A percentile compares a stretch with the other conserved stretches of the same genome.
Conservation (phyloP, 345 rosid species). For the Mallotus nudiflorus region DNA sequence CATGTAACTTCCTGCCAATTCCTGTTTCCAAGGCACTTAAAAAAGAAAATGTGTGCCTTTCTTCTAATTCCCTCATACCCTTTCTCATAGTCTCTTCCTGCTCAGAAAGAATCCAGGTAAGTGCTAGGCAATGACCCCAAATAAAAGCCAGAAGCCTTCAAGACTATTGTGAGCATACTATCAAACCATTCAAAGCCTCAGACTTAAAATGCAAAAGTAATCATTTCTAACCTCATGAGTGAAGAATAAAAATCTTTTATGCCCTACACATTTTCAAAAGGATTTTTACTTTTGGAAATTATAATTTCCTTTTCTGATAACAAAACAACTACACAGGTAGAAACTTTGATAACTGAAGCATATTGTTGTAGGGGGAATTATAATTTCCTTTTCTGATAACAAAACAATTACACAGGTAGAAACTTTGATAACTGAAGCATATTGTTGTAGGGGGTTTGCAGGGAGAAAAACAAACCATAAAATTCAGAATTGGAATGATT, state of each 20-base stretch:
- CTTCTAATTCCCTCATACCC: conserved; percentile 54
- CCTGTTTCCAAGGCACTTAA: conserved; percentile 58
- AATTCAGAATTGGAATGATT: not conserved
- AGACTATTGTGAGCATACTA: too few relatives aligned
- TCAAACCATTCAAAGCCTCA: too few relatives aligned
- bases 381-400: too few relatives aligned
- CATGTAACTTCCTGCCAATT: conserved; percentile 52
- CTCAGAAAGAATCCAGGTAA: conserved; percentile 4
- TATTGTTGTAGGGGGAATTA: too few relatives aligned
- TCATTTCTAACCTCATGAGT: not conserved
- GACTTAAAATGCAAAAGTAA: not conserved
- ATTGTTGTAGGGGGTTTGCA: not conserved
- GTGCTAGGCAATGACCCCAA: not conserved
- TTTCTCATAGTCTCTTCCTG: conserved; percentile 65
- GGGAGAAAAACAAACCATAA: not conserved
- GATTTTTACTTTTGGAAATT: not conserved
- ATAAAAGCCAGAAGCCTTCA: not conserved
- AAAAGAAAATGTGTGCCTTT: conserved; percentile 53
- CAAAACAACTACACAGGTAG: too few relatives aligned
- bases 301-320: not conserved
- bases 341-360: not conserved
- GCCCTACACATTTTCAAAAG: not conserved
- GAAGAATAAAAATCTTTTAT: not conserved
- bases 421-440: not conserved
- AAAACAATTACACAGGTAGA: too few relatives aligned